Evolutionary conservation across 768 basidiomycete species (phyloP), one percentile per base, ranked within the genome.

Genomic region (Termitomyces sp.): DNA sequence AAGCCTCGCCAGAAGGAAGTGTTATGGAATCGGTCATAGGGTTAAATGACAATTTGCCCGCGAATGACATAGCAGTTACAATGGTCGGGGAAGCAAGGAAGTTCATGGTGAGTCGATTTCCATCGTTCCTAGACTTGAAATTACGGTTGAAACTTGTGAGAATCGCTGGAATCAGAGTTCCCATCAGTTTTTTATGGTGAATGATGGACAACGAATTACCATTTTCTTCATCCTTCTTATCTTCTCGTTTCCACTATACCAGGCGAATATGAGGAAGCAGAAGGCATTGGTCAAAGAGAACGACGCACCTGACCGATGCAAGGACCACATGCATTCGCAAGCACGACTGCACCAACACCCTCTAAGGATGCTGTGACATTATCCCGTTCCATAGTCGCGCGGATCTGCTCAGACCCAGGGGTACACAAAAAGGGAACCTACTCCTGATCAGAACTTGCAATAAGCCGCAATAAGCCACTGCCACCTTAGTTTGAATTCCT

Each of bases 321-420:
- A 28, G 97, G 97, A 55, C 97, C 97, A 67, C 97, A 99, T 3
- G 97, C 97, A 73, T 99, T 99, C 7, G 97, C 96, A 39, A 99
- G 81, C 24, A 99, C 96, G 55, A 89, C 81, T 2, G 92, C 97
- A n/a, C 97, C 97, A 56, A 98, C 91, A 67, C 87, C 87, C 73
- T 96, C 83, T 45, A 99, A 78, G 39, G 84, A 82, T 13, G 83
- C 79, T 28, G 94, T 97, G 49, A 98, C 83, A 35, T 89, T 83
- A 71, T 99, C 97, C 39, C 96, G 87, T 75, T 98, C 94, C 79
- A 98, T 95, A 0, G 97, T 99, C 0, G 97, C 97, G 52, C 96
- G 85, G 66, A 99, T 98, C 69, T 97, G 91, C 70, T 99, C 97
- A 39, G 94, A 95, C 13, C 94, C 92, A 0, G 92, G 92, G 11